Percentiles rank a stretch among this genome's conserved stretches.
Conservation (phyloP, 108 stramenopile species). For the Nitzschia palea region DNA sequence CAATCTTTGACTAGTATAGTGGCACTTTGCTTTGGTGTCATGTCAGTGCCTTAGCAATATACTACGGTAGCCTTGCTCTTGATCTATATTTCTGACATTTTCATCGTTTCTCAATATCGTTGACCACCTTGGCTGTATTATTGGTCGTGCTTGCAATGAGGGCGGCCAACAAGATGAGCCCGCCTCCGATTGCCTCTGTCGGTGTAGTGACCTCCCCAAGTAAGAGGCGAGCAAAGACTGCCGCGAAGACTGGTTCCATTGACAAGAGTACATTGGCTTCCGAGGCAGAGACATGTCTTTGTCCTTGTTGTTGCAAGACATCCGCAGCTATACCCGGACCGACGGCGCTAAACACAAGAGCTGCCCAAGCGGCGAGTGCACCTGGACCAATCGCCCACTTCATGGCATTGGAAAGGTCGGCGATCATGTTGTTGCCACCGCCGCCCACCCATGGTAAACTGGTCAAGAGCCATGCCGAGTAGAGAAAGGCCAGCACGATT, state of each 20-base stretch:
- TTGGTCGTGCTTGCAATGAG: no score
- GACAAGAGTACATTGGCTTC: conserved; percentile 62
- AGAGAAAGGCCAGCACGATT: conserved; percentile 49
- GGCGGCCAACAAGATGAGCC: conserved; percentile 50
- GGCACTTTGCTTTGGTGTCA: no score
- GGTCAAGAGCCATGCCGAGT: conserved; percentile 45
- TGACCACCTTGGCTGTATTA: no score
- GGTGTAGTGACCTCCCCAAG: conserved; percentile 50
- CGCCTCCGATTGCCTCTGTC: conserved; percentile 49
- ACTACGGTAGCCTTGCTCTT: no score
- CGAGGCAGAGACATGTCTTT: conserved; percentile 38
- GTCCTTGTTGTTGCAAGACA: conserved; percentile 61
- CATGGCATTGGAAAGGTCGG: neutral
- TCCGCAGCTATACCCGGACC: conserved; percentile 67
- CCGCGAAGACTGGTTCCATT: conserved; percentile 62
- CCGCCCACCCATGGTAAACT: conserved; percentile 3
- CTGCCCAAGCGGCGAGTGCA: conserved; percentile 38
- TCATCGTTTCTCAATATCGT: no score
- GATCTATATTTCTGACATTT: no score
- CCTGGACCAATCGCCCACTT: neutral
- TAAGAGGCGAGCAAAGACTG: conserved; percentile 44
- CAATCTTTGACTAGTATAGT: neutral
- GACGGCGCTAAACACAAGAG: conserved; percentile 52
- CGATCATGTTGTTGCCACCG: neutral
- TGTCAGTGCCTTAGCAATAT: no score